Evolutionary conservation across 345 rosid genomes (phyloP).

Genomic region (Schrenkiella parvula): DNA sequence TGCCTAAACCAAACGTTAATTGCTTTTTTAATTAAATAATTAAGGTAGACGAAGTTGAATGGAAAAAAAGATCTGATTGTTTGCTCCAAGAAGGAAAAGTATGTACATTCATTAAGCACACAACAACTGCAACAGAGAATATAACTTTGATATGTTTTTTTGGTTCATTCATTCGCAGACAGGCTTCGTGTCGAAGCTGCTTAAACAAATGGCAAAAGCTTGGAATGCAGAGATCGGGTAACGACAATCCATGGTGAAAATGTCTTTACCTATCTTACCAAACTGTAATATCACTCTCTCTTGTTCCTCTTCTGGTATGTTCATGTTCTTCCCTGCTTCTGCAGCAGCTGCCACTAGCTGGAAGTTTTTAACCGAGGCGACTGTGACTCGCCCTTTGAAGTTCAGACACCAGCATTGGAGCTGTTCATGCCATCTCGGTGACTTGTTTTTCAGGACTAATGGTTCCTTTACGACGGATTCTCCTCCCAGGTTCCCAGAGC

Average conservation of each 20-base stretch:
- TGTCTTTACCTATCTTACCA: constrained; percentile 93
- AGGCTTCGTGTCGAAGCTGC: constrained; percentile 94
- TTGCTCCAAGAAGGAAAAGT: constrained; percentile 10
- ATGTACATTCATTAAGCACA: constrained; percentile 30
- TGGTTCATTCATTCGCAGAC: constrained; percentile 63
- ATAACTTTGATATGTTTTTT: neutral
- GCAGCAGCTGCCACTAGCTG: constrained; percentile 81
- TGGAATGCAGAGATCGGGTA: constrained; percentile 94
- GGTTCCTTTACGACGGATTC: constrained; percentile 36
- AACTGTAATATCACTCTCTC: constrained; percentile 81
- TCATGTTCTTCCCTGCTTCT: constrained; percentile 36
- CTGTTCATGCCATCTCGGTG: constrained; percentile 98
- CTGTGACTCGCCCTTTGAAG: constrained; percentile 86
- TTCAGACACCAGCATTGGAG: constrained; percentile 94
- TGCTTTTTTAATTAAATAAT: neutral
- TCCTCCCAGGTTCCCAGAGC: constrained; percentile 36
- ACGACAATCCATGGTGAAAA: constrained; percentile 91
- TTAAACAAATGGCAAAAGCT: constrained; percentile 92
- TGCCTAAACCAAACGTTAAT: constrained; percentile 28
- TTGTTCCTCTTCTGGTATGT: constrained; percentile 58
- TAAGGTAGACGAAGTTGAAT: neutral
- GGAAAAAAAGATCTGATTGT: constrained; percentile 4
- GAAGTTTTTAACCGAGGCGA: constrained; percentile 92
- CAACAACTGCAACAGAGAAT: constrained; percentile 2
- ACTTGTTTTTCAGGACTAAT: constrained; percentile 71